A percentile compares a stretch with the other conserved stretches of the same genome.
phyloP scores from a whole-genome alignment of 2,329 filamentous ascomycete species.

The Colletotrichum tamarilloi region DNA sequence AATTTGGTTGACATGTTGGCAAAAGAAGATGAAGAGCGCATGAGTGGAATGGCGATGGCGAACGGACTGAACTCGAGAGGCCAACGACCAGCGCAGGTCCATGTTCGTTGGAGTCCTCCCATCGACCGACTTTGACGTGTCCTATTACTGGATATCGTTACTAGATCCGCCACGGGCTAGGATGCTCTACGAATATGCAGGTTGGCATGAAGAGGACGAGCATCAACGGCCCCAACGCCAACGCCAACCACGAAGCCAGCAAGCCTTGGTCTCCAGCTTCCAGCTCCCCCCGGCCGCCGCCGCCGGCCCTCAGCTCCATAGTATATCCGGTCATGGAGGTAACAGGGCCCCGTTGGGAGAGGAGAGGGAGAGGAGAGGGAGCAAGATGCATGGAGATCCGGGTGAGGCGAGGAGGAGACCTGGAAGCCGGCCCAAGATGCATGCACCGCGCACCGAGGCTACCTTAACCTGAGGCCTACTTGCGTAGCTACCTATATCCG shows the following conservation, averaged over 20 bases:
- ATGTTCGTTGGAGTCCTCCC: slow-evolving; percentile 32
- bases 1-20: slow-evolving; percentile 4
- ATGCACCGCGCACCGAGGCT: slow-evolving; percentile 27
- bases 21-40: slow-evolving; percentile 3
- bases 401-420: slow-evolving; percentile 29
- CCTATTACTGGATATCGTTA: not conserved
- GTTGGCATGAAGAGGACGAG: not conserved
- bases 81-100: slow-evolving; percentile 10
- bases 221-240: slow-evolving; percentile 7
- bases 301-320: slow-evolving; percentile 16
- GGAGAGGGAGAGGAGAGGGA: too few relatives aligned
- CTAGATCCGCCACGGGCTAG: slow-evolving; percentile 11
- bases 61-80: not conserved
- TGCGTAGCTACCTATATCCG: too few relatives aligned
- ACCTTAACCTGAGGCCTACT: slow-evolving; percentile 10
- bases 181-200: not conserved
- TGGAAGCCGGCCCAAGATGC: slow-evolving; percentile 23
- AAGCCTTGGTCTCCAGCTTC: not conserved
- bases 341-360: not conserved
- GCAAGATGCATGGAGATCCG: not conserved
- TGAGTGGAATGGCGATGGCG: slow-evolving; percentile 3
- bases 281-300: not conserved
- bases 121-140: slow-evolving; percentile 1
- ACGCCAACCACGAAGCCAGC: not conserved
- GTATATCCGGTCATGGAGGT: not conserved